Percentiles rank a stretch among this genome's conserved stretches.
phyloP scores from a whole-genome alignment of 169 alveolate species.

The Plasmodium blacklocki region DNA sequence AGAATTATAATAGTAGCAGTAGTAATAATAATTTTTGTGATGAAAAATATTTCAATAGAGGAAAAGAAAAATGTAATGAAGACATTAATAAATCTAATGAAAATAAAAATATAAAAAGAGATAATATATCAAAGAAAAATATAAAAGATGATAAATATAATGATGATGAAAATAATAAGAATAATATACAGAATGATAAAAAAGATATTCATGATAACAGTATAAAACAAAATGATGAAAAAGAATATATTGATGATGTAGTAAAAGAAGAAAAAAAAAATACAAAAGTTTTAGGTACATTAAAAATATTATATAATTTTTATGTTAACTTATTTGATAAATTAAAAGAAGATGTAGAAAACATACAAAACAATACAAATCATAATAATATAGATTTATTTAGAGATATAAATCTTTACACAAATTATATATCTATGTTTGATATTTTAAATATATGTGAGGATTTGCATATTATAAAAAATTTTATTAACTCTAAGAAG shows the following conservation, averaged over 20 bases:
- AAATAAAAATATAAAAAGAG: not conserved
- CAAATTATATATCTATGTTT: conserved; percentile 55
- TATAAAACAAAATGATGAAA: not conserved
- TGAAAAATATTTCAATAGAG: no score
- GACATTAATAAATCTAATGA: not conserved
- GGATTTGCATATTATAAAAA: conserved; percentile 54
- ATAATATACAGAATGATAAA: not conserved
- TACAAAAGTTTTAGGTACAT: conserved; percentile 30
- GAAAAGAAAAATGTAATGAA: not conserved
- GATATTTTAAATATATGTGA: conserved; percentile 53
- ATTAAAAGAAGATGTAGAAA: conserved; percentile 62
- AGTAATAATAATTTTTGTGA: not conserved
- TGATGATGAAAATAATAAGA: not conserved
- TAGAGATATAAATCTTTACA: conserved; percentile 29
- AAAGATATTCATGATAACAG: not conserved
- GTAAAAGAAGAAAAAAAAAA: conserved; percentile 32
- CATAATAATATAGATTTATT: conserved; percentile 30
- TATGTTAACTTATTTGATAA: conserved; percentile 60
- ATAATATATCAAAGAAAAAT: not conserved
- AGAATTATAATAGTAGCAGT: not conserved
- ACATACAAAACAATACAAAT: conserved; percentile 19
- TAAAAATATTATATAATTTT: conserved; percentile 55
- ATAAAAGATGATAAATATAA: not conserved
- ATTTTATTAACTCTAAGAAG: conserved; percentile 50
- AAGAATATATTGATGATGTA: conserved; percentile 4